Percentiles rank a stretch among this genome's conserved stretches.
These are phyloP conservation scores for Gaeumannomyces sp. DNA, from an alignment of 2,329 filamentous ascomycete species.

Conservation along the genomic window DNA sequence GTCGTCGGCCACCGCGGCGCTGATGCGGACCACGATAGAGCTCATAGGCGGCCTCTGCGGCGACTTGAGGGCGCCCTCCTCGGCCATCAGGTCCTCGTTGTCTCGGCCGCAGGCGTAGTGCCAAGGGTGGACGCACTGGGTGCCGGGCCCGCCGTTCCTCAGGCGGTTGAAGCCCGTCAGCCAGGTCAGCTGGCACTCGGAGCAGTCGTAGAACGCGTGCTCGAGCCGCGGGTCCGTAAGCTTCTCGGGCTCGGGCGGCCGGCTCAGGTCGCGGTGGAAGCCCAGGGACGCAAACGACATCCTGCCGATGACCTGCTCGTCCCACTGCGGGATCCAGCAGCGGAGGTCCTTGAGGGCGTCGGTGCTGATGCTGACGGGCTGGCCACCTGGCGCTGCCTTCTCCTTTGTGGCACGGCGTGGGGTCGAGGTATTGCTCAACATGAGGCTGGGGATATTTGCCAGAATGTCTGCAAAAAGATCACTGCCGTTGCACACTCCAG, in stretches of 20 bases:
- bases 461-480: not conserved
- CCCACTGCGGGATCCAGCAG: not conserved
- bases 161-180: not conserved
- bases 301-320: slow-evolving; percentile 2
- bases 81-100: not conserved
- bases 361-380: too few relatives aligned
- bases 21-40: not conserved
- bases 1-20: not conserved
- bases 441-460: not conserved
- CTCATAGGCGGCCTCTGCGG: not conserved
- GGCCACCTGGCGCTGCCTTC: too few relatives aligned
- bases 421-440: not conserved
- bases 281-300: not conserved
- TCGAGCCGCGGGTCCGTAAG: not conserved
- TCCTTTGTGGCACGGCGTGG: too few relatives aligned
- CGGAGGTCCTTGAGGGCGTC: not conserved
- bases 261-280: not conserved
- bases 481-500: not conserved
- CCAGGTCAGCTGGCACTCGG: slow-evolving; percentile 1
- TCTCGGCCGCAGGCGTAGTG: not conserved
- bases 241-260: not conserved
- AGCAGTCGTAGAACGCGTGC: not conserved
- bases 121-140: not conserved
- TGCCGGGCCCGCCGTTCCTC: not conserved
- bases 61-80: not conserved